Conservation (phyloP, 2,329 filamentous ascomycete genomes). For the Dactylella cylindrospora region DNA sequence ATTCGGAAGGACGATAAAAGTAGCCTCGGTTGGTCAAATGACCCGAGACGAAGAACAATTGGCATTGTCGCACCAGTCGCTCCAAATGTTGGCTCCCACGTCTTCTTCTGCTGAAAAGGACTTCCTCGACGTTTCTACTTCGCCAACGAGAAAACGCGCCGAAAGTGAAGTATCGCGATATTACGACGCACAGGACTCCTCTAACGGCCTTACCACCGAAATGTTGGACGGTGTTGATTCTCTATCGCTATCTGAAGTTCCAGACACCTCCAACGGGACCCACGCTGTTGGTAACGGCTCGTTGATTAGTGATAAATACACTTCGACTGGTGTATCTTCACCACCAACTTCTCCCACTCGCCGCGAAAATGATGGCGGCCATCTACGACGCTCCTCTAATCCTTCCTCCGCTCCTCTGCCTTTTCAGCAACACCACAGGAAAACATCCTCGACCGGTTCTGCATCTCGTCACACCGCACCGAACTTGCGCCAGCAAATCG, state of each 20-base stretch:
- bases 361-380: conserved; percentile 30
- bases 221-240: conserved; percentile 21
- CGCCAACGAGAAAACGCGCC: conserved; percentile 39
- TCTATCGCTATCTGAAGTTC: conserved; percentile 3
- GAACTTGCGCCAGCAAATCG: conserved; percentile 12
- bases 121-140: conserved; percentile 32
- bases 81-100: no score
- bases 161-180: conserved; percentile 42
- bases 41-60: conserved; percentile 10
- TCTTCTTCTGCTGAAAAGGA: conserved; percentile 15
- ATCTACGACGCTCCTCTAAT: conserved; percentile 25
- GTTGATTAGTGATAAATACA: conserved; percentile 14
- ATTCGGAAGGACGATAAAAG: no score
- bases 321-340: background rate
- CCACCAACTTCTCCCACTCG: conserved; percentile 17
- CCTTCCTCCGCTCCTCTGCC: conserved; percentile 22
- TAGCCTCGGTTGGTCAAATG: background rate
- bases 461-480: conserved; percentile 7
- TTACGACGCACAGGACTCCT: conserved; percentile 41
- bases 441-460: conserved; percentile 22
- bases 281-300: background rate
- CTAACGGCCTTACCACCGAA: conserved; percentile 13
- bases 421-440: conserved; percentile 34
- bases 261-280: conserved; percentile 4
- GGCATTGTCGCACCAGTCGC: conserved; percentile 15